Percentiles rank a stretch among this genome's conserved stretches.
Evolutionary conservation across 2,329 filamentous ascomycete genomes (phyloP).

Genomic region (Verruconis gallopava): DNA sequence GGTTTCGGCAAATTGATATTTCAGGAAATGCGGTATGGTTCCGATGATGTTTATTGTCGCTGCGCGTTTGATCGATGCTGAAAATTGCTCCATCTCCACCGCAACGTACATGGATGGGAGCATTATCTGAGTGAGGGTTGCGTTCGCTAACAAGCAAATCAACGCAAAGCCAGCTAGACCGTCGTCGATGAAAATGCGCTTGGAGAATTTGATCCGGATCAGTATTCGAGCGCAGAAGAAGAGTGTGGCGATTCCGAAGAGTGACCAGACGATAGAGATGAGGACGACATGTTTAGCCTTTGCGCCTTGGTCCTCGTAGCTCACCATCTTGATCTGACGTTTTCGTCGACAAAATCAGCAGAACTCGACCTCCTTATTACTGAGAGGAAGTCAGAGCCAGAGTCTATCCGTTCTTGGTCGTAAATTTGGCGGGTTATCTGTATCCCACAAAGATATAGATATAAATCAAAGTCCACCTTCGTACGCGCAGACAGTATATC

Average conservation of each 20-base stretch:
- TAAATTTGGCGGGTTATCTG: too few species aligned
- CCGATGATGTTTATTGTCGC: conserved; percentile 2
- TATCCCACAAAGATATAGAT: too few species aligned
- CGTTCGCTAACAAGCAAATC: conserved; percentile 5
- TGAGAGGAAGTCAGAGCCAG: too few species aligned
- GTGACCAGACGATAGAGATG: not conserved
- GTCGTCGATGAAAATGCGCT: conserved; percentile 10
- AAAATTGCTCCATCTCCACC: conserved; percentile 2
- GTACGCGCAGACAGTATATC: too few species aligned
- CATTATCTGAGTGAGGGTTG: conserved; percentile 10
- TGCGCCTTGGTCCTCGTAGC: not conserved
- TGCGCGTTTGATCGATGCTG: not conserved
- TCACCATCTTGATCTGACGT: too few species aligned
- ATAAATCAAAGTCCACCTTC: too few species aligned
- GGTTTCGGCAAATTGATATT: conserved; percentile 15
- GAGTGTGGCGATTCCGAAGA: conserved; percentile 5
- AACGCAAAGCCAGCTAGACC: conserved; percentile 10
- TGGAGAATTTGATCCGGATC: conserved; percentile 7
- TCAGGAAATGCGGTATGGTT: conserved; percentile 10
- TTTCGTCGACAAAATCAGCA: too few species aligned
- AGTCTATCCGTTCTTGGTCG: too few species aligned
- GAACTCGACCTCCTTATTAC: too few species aligned
- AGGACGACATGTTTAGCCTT: not conserved
- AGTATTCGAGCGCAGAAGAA: conserved; percentile 9
- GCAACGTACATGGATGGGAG: conserved; percentile 11